These are phyloP conservation scores for Clavispora fructus DNA, from an alignment of 805 yeast genomes.

Conservation along the genomic window DNA sequence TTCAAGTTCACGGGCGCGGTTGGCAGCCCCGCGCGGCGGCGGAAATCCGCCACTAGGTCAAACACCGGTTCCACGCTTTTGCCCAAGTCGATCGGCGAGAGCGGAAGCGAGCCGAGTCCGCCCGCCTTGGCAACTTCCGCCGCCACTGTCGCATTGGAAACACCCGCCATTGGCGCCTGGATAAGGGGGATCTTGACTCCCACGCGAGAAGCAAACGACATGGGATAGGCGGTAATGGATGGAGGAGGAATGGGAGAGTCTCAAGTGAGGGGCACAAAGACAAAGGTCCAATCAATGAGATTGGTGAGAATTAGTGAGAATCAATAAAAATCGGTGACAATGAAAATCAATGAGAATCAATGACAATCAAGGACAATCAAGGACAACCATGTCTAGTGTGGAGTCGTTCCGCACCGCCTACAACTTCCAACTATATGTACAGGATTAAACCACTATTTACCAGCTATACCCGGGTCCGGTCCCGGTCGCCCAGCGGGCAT, in stretches of 20 bases:
- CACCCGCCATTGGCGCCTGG: slow-evolving; percentile 62
- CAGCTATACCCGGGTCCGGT: background rate
- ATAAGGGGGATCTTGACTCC: slow-evolving; percentile 31
- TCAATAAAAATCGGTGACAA: too few relatives aligned
- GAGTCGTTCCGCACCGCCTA: background rate
- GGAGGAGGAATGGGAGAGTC: too few relatives aligned
- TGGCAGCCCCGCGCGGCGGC: slow-evolving; percentile 5
- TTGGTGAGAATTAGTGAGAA: too few relatives aligned
- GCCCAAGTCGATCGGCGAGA: slow-evolving; percentile 27
- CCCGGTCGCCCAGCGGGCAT: background rate
- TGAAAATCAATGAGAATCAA: too few relatives aligned
- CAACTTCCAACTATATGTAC: background rate
- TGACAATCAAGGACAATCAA: too few relatives aligned
- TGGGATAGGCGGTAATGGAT: too few relatives aligned
- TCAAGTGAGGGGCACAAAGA: too few relatives aligned
- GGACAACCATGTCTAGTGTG: too few relatives aligned
- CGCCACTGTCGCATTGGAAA: slow-evolving; percentile 42
- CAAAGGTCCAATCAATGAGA: too few relatives aligned
- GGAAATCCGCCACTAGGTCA: slow-evolving; percentile 12
- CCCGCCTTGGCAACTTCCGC: slow-evolving; percentile 39
- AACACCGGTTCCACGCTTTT: slow-evolving; percentile 14
- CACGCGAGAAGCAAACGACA: background rate
- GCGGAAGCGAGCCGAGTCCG: slow-evolving; percentile 47
- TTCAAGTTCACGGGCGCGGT: slow-evolving; percentile 35
- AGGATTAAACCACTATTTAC: background rate